phyloP scores from a whole-genome alignment of 2,329 filamentous ascomycete species.

The Chaetomiaceae sp. region DNA sequence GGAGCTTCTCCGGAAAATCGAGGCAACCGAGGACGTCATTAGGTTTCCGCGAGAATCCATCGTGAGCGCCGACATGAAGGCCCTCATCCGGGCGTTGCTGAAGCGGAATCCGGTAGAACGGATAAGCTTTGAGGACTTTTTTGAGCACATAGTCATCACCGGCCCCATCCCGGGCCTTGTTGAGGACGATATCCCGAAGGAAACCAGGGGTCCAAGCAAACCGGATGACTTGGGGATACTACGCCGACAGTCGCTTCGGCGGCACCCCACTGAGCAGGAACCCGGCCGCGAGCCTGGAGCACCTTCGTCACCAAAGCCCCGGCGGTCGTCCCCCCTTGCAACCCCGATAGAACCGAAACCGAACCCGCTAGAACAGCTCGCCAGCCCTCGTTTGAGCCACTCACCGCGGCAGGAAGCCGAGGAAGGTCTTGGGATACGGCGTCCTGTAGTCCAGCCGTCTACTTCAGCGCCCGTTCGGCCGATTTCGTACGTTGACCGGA shows the following conservation, averaged over 20 bases:
- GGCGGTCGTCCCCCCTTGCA: constrained; percentile 40
- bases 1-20: constrained; percentile 86
- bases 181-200: constrained; percentile 63
- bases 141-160: constrained; percentile 66
- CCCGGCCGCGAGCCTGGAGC: constrained; percentile 30
- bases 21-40: constrained; percentile 80
- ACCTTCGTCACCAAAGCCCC: constrained; percentile 36
- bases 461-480: constrained; percentile 45
- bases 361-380: constrained; percentile 29
- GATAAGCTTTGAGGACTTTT: constrained; percentile 82
- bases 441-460: constrained; percentile 43
- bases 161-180: constrained; percentile 75
- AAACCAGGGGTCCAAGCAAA: constrained; percentile 35
- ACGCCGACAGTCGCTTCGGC: constrained; percentile 37
- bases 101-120: constrained; percentile 83
- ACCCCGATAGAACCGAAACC: constrained; percentile 37
- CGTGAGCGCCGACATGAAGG: constrained; percentile 72
- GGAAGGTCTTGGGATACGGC: constrained; percentile 50
- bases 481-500: constrained; percentile 33
- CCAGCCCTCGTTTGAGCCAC: constrained; percentile 31
- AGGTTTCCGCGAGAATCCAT: constrained; percentile 70
- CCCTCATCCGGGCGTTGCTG: constrained; percentile 71
- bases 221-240: constrained; percentile 30
- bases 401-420: constrained; percentile 44
- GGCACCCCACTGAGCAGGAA: constrained; percentile 37